Evolutionary conservation across 2,329 filamentous ascomycete genomes (phyloP).

Genomic region (Lasiodiplodia sp.): DNA sequence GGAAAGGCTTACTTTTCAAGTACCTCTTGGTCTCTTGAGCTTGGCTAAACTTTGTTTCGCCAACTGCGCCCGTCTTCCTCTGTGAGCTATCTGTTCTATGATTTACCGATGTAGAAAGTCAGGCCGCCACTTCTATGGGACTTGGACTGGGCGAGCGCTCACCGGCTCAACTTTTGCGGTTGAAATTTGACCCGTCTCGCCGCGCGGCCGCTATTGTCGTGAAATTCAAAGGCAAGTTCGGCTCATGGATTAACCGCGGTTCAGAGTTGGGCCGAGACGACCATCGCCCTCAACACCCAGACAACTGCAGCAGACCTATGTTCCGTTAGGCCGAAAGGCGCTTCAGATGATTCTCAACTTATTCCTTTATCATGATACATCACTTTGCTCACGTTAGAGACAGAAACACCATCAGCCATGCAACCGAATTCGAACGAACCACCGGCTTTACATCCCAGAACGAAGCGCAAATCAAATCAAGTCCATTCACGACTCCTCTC

Average conservation of each 20-base stretch:
- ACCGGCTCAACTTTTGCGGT: background rate
- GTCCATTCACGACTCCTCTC: too few species aligned
- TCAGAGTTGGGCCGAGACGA: background rate
- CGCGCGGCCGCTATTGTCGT: background rate
- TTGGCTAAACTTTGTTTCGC: background rate
- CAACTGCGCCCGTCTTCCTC: background rate
- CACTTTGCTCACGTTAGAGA: background rate
- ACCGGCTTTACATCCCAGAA: background rate
- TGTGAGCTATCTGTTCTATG: background rate
- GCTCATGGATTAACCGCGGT: conserved; percentile 5
- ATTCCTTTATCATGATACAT: background rate
- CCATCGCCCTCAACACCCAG: background rate
- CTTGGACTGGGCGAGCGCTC: background rate
- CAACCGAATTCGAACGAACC: too few species aligned
- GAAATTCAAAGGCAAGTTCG: background rate
- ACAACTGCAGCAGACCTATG: background rate
- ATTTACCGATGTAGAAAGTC: background rate
- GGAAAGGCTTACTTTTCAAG: background rate
- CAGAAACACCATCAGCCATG: too few species aligned
- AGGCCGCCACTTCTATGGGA: background rate
- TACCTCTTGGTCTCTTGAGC: background rate
- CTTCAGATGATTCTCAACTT: background rate
- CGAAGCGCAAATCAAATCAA: background rate
- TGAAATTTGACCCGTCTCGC: background rate
- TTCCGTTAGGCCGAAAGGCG: background rate